Conservation (phyloP, 495 filamentous ascomycete species). For the Penicillium ochrochloron region DNA sequence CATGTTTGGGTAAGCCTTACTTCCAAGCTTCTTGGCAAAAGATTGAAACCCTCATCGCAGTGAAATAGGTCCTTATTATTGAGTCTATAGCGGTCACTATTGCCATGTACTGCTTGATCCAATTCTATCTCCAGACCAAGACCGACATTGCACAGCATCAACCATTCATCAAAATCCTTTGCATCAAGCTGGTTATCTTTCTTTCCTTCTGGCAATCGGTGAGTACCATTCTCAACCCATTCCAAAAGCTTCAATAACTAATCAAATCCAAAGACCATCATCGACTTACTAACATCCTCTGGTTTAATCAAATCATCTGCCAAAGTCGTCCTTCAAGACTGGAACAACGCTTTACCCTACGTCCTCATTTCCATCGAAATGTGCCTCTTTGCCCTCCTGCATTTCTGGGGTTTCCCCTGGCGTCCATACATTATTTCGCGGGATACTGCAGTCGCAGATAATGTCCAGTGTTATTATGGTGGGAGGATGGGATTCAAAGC, state of each 20-base stretch:
- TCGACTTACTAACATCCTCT: conserved; percentile 59
- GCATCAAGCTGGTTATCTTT: conserved; percentile 81
- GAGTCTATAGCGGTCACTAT: conserved; percentile 75
- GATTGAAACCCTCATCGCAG: conserved; percentile 55
- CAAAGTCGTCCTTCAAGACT: conserved; percentile 65
- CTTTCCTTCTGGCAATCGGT: conserved; percentile 76
- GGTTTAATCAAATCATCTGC: conserved; percentile 58
- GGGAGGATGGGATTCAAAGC: conserved; percentile 62
- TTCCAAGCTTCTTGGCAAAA: conserved; percentile 26
- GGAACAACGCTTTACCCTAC: conserved; percentile 73
- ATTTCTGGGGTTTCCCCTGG: conserved; percentile 73
- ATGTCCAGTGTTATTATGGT: conserved; percentile 46
- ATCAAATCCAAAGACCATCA: conserved; percentile 45
- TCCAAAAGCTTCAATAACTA: not conserved
- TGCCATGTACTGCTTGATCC: conserved; percentile 90
- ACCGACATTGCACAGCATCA: conserved; percentile 59
- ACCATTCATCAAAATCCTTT: conserved; percentile 71
- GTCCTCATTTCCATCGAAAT: conserved; percentile 76
- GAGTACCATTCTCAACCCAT: conserved; percentile 10
- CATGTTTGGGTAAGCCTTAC: conserved; percentile 76
- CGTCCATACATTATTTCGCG: conserved; percentile 47
- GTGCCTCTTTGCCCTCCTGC: conserved; percentile 69
- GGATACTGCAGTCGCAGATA: not conserved
- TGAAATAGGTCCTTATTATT: conserved; percentile 66
- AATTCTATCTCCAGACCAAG: conserved; percentile 80